Conservation (phyloP, 495 filamentous ascomycete genomes). For the Viridothelium virens region DNA sequence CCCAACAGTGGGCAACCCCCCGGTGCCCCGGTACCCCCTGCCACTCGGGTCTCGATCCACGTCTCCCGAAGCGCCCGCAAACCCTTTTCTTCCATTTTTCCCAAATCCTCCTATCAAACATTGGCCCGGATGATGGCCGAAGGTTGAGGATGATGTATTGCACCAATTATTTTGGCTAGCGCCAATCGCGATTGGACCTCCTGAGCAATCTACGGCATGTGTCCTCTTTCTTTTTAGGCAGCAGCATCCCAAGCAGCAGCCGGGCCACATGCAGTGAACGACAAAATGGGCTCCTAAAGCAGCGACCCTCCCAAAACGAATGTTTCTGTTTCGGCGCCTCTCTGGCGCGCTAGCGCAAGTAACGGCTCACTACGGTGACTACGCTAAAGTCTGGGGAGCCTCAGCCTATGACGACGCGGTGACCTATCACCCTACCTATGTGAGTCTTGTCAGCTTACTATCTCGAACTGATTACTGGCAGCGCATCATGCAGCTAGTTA, state of each 20-base stretch:
- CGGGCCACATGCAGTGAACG: neutral
- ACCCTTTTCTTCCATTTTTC: neutral
- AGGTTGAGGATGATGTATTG: neutral
- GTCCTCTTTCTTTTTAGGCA: neutral
- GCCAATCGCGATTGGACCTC: neutral
- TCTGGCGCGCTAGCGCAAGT: slow-evolving; percentile 6
- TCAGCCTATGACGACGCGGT: neutral
- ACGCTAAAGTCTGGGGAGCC: neutral
- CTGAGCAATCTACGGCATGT: neutral
- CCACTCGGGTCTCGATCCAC: neutral
- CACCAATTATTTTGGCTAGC: neutral
- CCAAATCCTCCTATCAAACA: neutral
- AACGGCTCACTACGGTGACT: neutral
- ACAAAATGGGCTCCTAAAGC: neutral
- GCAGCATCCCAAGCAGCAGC: neutral
- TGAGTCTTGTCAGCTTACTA: neutral
- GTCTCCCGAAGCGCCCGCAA: neutral
- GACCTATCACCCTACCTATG: too few species aligned
- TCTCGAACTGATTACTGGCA: neutral
- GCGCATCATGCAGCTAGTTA: neutral
- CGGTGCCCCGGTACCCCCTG: neutral
- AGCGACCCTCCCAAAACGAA: neutral
- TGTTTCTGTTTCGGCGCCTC: slow-evolving; percentile 2
- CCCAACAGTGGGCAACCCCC: neutral
- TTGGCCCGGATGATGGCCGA: neutral